Conservation (phyloP, 768 basidiomycete genomes). For the Crassisporium funariophilum region DNA sequence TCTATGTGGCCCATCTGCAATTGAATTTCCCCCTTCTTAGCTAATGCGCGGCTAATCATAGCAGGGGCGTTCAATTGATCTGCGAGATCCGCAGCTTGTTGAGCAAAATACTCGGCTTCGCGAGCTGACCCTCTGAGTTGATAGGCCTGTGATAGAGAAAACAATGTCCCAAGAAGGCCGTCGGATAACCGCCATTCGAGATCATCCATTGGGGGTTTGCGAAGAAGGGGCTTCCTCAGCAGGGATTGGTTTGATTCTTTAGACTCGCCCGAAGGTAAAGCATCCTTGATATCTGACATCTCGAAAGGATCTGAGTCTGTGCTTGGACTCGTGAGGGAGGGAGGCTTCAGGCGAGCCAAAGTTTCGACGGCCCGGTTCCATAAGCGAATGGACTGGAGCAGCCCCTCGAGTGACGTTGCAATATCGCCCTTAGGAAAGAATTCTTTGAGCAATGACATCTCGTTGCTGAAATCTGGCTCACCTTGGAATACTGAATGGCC, state of each 20-base stretch:
- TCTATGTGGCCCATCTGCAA: constrained; percentile 61
- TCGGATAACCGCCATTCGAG: constrained; percentile 79
- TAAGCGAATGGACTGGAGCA: constrained; percentile 72
- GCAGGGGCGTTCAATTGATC: constrained; percentile 66
- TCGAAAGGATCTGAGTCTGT: constrained; percentile 63
- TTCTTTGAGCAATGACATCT: neutral
- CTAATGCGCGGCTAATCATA: constrained; percentile 63
- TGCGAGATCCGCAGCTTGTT: constrained; percentile 77
- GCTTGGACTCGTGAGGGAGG: constrained; percentile 22
- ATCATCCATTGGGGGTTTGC: constrained; percentile 46
- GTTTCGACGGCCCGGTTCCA: constrained; percentile 82
- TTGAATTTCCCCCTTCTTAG: constrained; percentile 69
- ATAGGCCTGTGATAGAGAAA: constrained; percentile 68
- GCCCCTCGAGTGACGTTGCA: constrained; percentile 52
- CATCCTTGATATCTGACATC: constrained; percentile 44
- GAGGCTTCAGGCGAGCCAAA: constrained; percentile 58
- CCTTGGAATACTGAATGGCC: constrained; percentile 67
- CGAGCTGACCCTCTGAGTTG: constrained; percentile 76
- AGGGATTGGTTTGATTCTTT: constrained; percentile 11
- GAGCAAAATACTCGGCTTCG: constrained; percentile 83
- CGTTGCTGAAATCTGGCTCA: constrained; percentile 24
- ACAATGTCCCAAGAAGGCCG: constrained; percentile 64
- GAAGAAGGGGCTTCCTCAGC: constrained; percentile 22
- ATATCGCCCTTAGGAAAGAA: constrained; percentile 55
- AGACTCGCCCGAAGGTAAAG: constrained; percentile 34